Evolutionary conservation across 352 stramenopile species (phyloP).

Genomic region (Pythium brachiatum): DNA sequence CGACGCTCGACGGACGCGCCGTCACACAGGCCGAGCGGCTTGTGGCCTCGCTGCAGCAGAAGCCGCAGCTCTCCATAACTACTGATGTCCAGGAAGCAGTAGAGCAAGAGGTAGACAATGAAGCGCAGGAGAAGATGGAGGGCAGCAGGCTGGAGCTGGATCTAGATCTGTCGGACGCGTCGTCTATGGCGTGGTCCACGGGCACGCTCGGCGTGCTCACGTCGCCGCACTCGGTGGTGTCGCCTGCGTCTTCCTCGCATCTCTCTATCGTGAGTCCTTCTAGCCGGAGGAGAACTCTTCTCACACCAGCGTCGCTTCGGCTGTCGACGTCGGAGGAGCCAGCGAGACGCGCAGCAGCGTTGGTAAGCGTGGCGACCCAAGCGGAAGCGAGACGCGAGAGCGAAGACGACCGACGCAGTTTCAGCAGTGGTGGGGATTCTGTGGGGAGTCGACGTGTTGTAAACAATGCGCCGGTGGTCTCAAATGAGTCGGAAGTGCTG

Average conservation of each 20-base stretch:
- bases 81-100: neutral
- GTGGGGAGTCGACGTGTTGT: neutral
- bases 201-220: neutral
- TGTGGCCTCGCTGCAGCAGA: constrained; percentile 47
- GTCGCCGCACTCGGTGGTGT: neutral
- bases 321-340: neutral
- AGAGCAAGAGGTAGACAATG: neutral
- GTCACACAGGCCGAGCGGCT: constrained; percentile 52
- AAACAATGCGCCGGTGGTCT: no score
- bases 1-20: constrained; percentile 37
- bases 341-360: neutral
- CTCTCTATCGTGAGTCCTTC: neutral
- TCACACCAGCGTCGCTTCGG: constrained; percentile 15
- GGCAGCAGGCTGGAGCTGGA: constrained; percentile 8
- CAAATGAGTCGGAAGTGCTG: constrained; percentile 21
- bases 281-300: constrained; percentile 1
- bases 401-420: neutral
- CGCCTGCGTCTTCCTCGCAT: neutral
- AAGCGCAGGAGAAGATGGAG: neutral
- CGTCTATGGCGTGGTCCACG: constrained; percentile 10
- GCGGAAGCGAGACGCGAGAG: neutral
- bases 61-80: constrained; percentile 25
- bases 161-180: constrained; percentile 20
- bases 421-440: neutral
- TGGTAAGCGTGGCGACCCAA: neutral